phyloP scores from a whole-genome alignment of 1,284 basidiomycete genomes.

The Apiotrichum mycotoxinovorans region DNA sequence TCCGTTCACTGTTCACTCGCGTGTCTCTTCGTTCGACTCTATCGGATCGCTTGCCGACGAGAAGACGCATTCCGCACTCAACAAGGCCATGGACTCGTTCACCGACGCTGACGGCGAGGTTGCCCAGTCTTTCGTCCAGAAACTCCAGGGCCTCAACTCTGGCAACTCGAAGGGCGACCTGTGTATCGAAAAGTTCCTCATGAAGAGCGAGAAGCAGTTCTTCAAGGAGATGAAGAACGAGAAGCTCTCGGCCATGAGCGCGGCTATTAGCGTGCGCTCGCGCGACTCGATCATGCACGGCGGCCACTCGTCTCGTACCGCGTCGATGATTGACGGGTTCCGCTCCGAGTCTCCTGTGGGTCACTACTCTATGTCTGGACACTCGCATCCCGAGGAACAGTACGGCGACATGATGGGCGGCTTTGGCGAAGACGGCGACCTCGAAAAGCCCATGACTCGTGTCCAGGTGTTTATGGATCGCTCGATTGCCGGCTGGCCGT shows the following conservation, averaged over 20 bases:
- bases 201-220: constrained; percentile 87
- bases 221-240: constrained; percentile 84
- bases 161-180: constrained; percentile 86
- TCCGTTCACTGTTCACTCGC: constrained; percentile 75
- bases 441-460: constrained; percentile 64
- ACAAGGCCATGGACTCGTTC: constrained; percentile 89
- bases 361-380: constrained; percentile 44
- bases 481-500: constrained; percentile 74
- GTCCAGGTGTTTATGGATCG: constrained; percentile 75
- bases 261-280: constrained; percentile 54
- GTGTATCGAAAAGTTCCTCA: constrained; percentile 83
- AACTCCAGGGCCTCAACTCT: constrained; percentile 68
- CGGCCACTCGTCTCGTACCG: constrained; percentile 20
- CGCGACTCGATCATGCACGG: constrained; percentile 61
- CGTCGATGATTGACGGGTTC: constrained; percentile 64
- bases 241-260: constrained; percentile 54
- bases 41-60: constrained; percentile 85
- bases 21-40: constrained; percentile 76
- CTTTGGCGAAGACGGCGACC: constrained; percentile 53
- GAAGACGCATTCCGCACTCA: constrained; percentile 79
- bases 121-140: constrained; percentile 79
- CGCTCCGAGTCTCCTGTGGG: constrained; percentile 58
- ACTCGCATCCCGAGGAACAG: constrained; percentile 44
- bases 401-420: constrained; percentile 53
- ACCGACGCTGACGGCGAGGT: constrained; percentile 89